Evolutionary conservation across 495 filamentous ascomycete species (phyloP), one percentile per base, ranked within the genome.

Genomic region (Hypoxylon trugodes): DNA sequence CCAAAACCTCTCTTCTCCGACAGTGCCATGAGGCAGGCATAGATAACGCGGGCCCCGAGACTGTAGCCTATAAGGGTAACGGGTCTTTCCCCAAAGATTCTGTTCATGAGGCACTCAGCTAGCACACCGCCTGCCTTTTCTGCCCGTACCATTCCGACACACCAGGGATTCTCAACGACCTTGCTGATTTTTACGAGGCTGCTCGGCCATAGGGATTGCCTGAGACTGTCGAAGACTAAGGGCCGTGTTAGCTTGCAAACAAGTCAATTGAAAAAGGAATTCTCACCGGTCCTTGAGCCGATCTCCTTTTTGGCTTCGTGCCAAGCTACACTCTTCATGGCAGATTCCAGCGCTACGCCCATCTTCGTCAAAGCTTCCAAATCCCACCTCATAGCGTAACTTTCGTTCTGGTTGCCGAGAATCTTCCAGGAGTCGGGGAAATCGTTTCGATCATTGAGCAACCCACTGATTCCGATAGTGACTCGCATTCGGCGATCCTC

Each of bases 141-240:
- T 16, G 90, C 87, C 43, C 92, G 84, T 24, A 86, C 80, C 72
- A 90, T 93, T 7, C 88, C 91, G 26, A 95, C 82, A 51, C 82
- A 90, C 82, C 96, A 98, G 0, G 91, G 91, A 73, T 96, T 96
- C 66, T 97, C 95, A 25, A 96, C 84, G 19, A 97, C 78, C 26
- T 89, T 84, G 51, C 89, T 86, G 41, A 94, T 81, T 72, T 96
- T 93, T 50, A 97, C 71, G 4, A 98, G 76, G 30, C 83, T 82
- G 6, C 91, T 64, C 0, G 95, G 95, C 85, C 95, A 92, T 18
- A 90, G 75, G 0, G 87, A 87, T 6, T 85, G 84, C 59, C 82
- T 81, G 13, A 98, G 70, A 5, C 86, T 82, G 1, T 87, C 84
- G 65, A 96, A 93, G 22, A 96, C 84, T 80, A 69, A 47, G 19